Conservation (phyloP, 2,329 filamentous ascomycete genomes). For the Xylariaceae sp. region DNA sequence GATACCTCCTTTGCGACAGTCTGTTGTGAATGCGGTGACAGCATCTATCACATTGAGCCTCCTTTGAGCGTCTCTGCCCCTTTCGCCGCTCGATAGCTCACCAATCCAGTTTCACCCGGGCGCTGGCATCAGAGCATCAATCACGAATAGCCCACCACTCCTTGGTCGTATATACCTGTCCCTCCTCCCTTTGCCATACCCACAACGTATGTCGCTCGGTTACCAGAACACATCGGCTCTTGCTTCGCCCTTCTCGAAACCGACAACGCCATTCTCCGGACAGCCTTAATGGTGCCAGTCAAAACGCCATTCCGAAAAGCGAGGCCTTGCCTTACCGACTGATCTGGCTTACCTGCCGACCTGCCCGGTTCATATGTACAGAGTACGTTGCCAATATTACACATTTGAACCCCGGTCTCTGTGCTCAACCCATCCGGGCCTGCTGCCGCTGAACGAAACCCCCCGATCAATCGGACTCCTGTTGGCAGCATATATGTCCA, state of each 20-base stretch:
- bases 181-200: too few relatives aligned
- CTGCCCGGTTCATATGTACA: conserved; percentile 7
- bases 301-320: too few relatives aligned
- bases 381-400: conserved; percentile 7
- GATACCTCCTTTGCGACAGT: conserved; percentile 8
- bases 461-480: conserved; percentile 17
- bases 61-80: conserved; percentile 12
- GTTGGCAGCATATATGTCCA: conserved; percentile 2
- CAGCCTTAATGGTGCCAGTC: too few relatives aligned
- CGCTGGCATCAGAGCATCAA: too few relatives aligned
- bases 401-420: conserved; percentile 9
- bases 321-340: not conserved
- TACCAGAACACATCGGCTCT: too few relatives aligned
- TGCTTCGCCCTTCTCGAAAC: too few relatives aligned
- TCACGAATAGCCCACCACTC: too few relatives aligned
- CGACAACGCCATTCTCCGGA: too few relatives aligned
- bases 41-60: conserved; percentile 17
- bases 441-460: not conserved
- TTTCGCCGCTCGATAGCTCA: too few relatives aligned
- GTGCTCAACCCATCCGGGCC: not conserved
- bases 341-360: conserved; percentile 2
- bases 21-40: not conserved
- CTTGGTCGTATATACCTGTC: too few relatives aligned
- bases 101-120: too few relatives aligned
- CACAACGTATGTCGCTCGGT: too few relatives aligned